phyloP scores from a whole-genome alignment of 371 early-diverging fungal species.

The Nematocida ausubeli region DNA sequence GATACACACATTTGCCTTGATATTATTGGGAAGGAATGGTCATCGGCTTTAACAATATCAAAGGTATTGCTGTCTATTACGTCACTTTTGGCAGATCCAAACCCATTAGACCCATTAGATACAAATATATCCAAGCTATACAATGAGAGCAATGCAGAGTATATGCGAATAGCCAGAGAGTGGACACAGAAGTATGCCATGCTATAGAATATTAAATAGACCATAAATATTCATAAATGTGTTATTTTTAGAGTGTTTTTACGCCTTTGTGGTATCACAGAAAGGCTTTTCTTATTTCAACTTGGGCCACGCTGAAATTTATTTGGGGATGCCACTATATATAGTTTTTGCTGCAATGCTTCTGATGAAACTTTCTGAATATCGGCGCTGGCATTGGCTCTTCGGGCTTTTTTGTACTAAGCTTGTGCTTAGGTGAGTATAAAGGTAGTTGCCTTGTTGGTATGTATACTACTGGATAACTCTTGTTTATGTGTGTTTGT shows the following conservation, averaged over 20 bases:
- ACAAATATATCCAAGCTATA: conserved; percentile 79
- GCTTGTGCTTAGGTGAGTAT: too few relatives aligned
- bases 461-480: too few relatives aligned
- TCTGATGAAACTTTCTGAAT: too few relatives aligned
- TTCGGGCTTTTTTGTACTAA: too few relatives aligned
- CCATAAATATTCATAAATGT: neutral
- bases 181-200: conserved; percentile 74
- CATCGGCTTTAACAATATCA: conserved; percentile 89
- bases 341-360: too few relatives aligned
- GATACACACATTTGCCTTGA: conserved; percentile 93
- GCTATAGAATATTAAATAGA: conserved; percentile 22
- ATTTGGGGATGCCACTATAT: too few relatives aligned
- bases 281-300: too few relatives aligned
- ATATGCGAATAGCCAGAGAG: conserved; percentile 75
- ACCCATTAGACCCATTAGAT: conserved; percentile 96
- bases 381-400: too few relatives aligned
- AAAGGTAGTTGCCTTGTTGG: too few relatives aligned
- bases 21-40: conserved; percentile 97
- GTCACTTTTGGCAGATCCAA: conserved; percentile 88
- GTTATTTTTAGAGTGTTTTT: neutral
- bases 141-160: conserved; percentile 71
- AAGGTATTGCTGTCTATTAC: conserved; percentile 87
- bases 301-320: too few relatives aligned
- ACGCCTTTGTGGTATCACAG: too few relatives aligned
- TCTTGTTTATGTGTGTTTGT: too few relatives aligned